Percentiles rank a stretch among this genome's conserved stretches.
Evolutionary conservation across 345 rosid species (phyloP).

Genomic region (Lagerstroemia speciosa): DNA sequence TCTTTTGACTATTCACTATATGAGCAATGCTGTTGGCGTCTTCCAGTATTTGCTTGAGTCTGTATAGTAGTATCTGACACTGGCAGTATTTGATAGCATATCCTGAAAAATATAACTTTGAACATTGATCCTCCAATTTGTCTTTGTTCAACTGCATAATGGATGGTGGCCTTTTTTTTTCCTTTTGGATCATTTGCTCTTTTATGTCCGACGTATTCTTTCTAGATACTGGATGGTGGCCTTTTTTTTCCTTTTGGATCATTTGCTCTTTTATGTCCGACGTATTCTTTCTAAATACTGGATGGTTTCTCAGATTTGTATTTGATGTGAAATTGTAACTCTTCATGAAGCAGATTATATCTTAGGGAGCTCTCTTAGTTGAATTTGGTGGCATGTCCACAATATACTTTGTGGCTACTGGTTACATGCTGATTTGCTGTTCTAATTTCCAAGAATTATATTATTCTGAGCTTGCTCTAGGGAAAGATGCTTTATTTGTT

Average conservation of each 20-base stretch:
- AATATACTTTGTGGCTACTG: neutral
- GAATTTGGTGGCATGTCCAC: neutral
- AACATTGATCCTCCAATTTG: neutral
- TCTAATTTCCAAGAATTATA: no score
- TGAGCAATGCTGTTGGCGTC: neutral
- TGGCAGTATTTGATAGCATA: neutral
- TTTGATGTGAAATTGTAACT: neutral
- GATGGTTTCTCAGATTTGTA: neutral
- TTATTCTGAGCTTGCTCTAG: neutral
- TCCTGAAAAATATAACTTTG: neutral
- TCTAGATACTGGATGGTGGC: neutral
- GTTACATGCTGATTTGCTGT: neutral
- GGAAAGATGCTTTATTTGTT: no score
- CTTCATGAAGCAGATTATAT: neutral
- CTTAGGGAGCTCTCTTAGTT: no score
- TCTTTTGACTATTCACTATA: neutral
- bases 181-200: neutral
- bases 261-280: conserved; percentile 1
- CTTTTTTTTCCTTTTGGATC: neutral
- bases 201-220: neutral
- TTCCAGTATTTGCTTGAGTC: neutral
- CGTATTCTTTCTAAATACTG: neutral
- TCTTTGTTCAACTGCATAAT: neutral
- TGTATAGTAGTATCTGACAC: neutral
- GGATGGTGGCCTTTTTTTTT: neutral